Conservation (phyloP, 805 yeast species). For the Blastobotrys americana region DNA sequence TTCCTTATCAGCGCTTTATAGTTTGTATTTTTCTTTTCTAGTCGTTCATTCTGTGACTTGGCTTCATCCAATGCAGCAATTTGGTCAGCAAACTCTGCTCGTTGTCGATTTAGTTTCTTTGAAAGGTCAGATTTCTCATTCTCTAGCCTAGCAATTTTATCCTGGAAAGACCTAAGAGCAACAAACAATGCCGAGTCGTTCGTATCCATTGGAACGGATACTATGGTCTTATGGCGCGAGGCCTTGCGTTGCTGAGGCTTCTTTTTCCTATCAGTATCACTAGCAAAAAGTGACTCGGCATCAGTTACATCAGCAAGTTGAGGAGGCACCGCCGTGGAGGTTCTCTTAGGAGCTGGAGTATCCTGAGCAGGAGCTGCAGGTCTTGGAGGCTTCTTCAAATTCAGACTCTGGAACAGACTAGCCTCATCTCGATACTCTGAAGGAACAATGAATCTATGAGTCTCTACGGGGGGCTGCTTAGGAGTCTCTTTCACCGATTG, state of each 20-base stretch:
- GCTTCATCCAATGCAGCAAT: background rate
- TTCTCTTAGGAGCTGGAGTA: background rate
- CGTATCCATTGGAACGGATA: conserved; percentile 19
- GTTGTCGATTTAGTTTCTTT: conserved; percentile 4
- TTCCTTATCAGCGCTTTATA: background rate
- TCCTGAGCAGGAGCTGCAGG: background rate
- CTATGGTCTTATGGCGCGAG: conserved; percentile 14
- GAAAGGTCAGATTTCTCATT: conserved; percentile 17
- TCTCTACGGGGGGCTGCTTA: background rate
- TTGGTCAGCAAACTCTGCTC: background rate
- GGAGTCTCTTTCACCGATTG: background rate
- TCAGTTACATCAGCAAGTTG: background rate
- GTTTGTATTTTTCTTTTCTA: background rate
- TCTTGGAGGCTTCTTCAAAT: background rate
- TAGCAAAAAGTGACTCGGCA: background rate
- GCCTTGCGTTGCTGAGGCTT: background rate
- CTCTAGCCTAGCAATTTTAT: conserved; percentile 19
- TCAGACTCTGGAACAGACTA: conserved; percentile 9
- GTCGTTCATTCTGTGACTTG: background rate
- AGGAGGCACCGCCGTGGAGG: background rate
- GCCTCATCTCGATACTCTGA: conserved; percentile 16
- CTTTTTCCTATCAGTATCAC: background rate
- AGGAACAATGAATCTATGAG: conserved; percentile 11
- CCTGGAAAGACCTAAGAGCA: conserved; percentile 16
- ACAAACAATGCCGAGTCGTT: conserved; percentile 17